phyloP scores from a whole-genome alignment of 1,139 yeast species.

The Yarrowia galli region DNA sequence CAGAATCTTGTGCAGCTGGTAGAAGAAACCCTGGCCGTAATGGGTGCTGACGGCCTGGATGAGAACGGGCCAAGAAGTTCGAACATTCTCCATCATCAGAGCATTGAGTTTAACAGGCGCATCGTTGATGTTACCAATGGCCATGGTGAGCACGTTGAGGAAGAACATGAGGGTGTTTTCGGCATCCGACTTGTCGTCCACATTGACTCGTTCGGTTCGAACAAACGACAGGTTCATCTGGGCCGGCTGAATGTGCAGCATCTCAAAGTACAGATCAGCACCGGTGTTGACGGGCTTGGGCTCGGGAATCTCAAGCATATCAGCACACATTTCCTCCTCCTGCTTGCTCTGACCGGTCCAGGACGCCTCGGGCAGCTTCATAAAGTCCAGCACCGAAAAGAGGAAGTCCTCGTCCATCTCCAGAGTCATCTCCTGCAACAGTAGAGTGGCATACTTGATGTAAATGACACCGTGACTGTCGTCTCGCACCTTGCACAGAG shows the following conservation, averaged over 20 bases:
- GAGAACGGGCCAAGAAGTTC: constrained; percentile 82
- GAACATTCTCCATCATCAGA: constrained; percentile 81
- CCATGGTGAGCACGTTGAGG: constrained; percentile 90
- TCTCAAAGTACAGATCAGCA: constrained; percentile 87
- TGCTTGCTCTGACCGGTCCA: constrained; percentile 44
- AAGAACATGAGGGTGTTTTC: constrained; percentile 69
- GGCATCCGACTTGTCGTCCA: constrained; percentile 58
- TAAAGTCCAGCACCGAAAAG: constrained; percentile 80
- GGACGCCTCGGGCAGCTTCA: constrained; percentile 61
- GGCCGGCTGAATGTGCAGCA: constrained; percentile 89
- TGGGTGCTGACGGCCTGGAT: constrained; percentile 78
- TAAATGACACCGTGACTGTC: constrained; percentile 88
- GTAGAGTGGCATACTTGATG: constrained; percentile 86
- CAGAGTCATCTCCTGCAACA: constrained; percentile 88
- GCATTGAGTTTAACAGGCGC: constrained; percentile 95
- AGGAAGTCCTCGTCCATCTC: constrained; percentile 95
- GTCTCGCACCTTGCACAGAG: constrained; percentile 84
- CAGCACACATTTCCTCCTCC: constrained; percentile 62
- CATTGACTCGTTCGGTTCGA: constrained; percentile 81
- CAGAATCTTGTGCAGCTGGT: constrained; percentile 88
- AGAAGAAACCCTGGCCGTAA: constrained; percentile 90
- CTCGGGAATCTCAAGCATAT: constrained; percentile 68
- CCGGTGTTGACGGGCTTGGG: constrained; percentile 67
- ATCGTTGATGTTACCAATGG: constrained; percentile 94
- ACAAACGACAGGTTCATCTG: constrained; percentile 89